Evolutionary conservation across 2,329 filamentous ascomycete species (phyloP), one percentile per base, ranked within the genome.

Genomic region (Neopestalotiopsis sp.): DNA sequence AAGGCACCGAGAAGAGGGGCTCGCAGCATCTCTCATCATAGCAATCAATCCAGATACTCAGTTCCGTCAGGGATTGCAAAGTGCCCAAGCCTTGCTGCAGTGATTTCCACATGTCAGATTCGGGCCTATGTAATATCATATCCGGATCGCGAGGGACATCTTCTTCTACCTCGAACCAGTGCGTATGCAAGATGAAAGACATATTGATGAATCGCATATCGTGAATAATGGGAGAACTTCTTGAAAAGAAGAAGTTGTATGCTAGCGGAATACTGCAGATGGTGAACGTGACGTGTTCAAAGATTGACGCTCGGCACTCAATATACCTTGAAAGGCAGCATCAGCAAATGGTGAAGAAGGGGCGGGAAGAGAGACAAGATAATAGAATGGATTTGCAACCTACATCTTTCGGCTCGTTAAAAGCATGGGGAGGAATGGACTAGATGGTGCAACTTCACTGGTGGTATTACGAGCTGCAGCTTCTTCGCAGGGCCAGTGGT

Each of bases 21-120:
- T 59, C 56, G 56, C 56, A 59, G 56, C 56, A 59, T 59, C 56
- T 59, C 5, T 59, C 56, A 10, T 59, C 56, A 59, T 59, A 59
- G 24, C 56, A 59, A 59, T 59, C 56, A 12, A 59, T 59, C 30
- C 56, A 59, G 56, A 59, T 59, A 20, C 14, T 14, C 17, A 59
- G 56, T 59, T 30, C 56, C 56, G 24, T 20, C 56, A 59, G 56
- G 56, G 30, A 59, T 30, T 28, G 56, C 56, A 59, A 20, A 14
- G 56, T 59, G 20, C 56, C 24, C 12, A 59, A 59, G 56, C 20
- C 56, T 59, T 59, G 20, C n/a, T 59, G 56, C 13, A 59, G 20
- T 59, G 56, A 32, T 59, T 59, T 59, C 14, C 56, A 59, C 56
- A 59, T 59, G 14, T 59, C 56, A 59, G 56, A 59, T 59, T 59